phyloP scores from a whole-genome alignment of 1,139 yeast genomes.

The Saccharomyces uvarum region DNA sequence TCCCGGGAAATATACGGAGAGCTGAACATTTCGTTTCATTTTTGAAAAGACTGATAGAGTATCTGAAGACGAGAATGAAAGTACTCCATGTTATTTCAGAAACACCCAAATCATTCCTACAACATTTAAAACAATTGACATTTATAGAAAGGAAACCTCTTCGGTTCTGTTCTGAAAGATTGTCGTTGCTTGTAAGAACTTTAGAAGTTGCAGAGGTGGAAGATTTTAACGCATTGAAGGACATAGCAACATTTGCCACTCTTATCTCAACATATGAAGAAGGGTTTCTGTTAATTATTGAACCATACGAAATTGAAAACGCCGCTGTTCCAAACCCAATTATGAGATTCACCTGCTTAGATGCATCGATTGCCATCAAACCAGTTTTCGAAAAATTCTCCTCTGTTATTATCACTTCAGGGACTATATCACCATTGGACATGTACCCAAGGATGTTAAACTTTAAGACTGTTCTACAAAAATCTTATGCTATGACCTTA shows the following conservation, averaged over 20 bases:
- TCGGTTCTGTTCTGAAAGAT: conserved; percentile 83
- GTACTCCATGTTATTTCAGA: conserved; percentile 94
- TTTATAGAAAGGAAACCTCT: conserved; percentile 88
- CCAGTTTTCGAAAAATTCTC: conserved; percentile 92
- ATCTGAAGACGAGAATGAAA: conserved; percentile 93
- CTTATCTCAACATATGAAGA: conserved; percentile 88
- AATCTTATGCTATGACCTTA: conserved; percentile 91
- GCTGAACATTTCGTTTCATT: conserved; percentile 96
- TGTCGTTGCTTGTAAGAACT: conserved; percentile 80
- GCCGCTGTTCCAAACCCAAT: conserved; percentile 97
- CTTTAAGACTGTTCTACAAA: conserved; percentile 89
- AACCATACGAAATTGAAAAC: conserved; percentile 93
- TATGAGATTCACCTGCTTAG: conserved; percentile 84
- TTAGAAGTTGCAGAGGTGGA: conserved; percentile 83
- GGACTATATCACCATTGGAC: conserved; percentile 95
- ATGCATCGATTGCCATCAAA: conserved; percentile 94
- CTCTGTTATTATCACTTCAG: conserved; percentile 93
- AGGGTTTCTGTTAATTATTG: conserved; percentile 85
- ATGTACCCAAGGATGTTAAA: conserved; percentile 98
- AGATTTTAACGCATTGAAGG: conserved; percentile 86
- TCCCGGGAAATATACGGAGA: conserved; percentile 92
- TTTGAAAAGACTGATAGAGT: conserved; percentile 84
- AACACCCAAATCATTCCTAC: conserved; percentile 86
- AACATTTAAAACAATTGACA: conserved; percentile 86
- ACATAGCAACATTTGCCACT: conserved; percentile 95